Evolutionary conservation across 2,329 filamentous ascomycete species (phyloP).

Genomic region (Zymoseptoria brevis): DNA sequence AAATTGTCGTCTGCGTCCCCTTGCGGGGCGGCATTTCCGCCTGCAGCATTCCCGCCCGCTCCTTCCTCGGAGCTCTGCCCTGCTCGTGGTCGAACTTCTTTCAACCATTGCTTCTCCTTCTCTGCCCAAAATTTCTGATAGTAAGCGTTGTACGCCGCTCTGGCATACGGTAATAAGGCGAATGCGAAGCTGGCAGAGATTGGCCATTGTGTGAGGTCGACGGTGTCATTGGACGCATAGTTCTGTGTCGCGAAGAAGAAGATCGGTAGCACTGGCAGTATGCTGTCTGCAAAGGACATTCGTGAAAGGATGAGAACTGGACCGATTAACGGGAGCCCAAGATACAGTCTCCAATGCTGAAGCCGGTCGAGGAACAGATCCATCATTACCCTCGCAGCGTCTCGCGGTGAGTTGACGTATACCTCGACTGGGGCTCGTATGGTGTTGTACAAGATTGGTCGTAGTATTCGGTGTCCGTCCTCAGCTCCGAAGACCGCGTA

Average conservation of each 20-base stretch:
- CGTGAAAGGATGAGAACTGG: conserved; percentile 60
- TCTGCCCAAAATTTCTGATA: conserved; percentile 53
- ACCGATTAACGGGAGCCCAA: conserved; percentile 61
- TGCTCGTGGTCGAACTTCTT: conserved; percentile 51
- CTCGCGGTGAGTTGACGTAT: conserved; percentile 11
- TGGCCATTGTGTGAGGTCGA: conserved; percentile 55
- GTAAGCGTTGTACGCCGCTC: conserved; percentile 54
- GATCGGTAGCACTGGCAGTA: conserved; percentile 56
- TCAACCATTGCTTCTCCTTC: conserved; percentile 53
- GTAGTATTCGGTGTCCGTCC: conserved; percentile 50
- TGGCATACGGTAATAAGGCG: conserved; percentile 57
- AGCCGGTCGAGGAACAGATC: conserved; percentile 21
- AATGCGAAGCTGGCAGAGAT: conserved; percentile 59
- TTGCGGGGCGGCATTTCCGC: conserved; percentile 5
- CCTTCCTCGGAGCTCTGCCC: conserved; percentile 27
- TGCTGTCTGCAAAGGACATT: conserved; percentile 54
- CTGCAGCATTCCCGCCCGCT: conserved; percentile 13
- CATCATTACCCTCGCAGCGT: conserved; percentile 10
- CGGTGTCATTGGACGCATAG: conserved; percentile 33
- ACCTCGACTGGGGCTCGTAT: conserved; percentile 19
- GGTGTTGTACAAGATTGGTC: conserved; percentile 26
- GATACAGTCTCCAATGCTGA: conserved; percentile 44
- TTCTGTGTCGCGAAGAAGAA: conserved; percentile 52
- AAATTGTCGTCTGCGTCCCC: conserved; percentile 22
- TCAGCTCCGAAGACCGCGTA: conserved; percentile 58